Evolutionary conservation across 805 yeast genomes (phyloP), one percentile per base, ranked within the genome.

Genomic region (Cyberlindnera misumaiensis): DNA sequence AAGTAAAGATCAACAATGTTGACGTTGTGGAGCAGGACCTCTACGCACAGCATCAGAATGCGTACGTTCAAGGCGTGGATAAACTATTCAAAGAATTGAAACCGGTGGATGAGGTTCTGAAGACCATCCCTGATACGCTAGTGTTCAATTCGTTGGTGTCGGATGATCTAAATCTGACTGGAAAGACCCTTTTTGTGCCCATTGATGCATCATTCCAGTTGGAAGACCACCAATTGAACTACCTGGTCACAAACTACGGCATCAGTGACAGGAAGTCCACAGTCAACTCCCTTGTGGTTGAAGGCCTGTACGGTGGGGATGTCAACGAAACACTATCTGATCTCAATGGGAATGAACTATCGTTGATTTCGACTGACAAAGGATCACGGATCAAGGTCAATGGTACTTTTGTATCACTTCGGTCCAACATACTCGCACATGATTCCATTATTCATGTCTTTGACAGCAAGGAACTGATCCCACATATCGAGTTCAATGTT

Each of bases 41-140:
- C 18, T 60, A 56, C 36, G 86, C 93, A 2, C 67, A 68, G 36
- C 73, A 76, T 32, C 84, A 80, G 49, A 68, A 76, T 47, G 75
- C 89, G 0, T 73, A 72, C 22, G 74, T 86, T 11, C 86, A 83
- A 42, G 87, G 83, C 1, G 65, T 83, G 2, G 75, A 74, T 40
- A 49, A 60, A 13, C 48, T 72, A 10, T 45, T 82, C 1, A 63
- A 66, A 11, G 28, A 49, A 25, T 60, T 60, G 51, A 61, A 61
- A 34, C 42, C 53, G 20, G 44, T 64, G 14, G 68, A 66, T 50
- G 64, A 64, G 3, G 49, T 68, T 10, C 43, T 75, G 37, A 42
- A 41, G 3, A 17, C 22, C 14, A 20, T 36, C 1, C 11, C 29
- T 1, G 28, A 39, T 10, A 11, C 38, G 3, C 9, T 33, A 3